phyloP scores from a whole-genome alignment of 1,284 basidiomycete species.

The Fomitopsis pinicola region DNA sequence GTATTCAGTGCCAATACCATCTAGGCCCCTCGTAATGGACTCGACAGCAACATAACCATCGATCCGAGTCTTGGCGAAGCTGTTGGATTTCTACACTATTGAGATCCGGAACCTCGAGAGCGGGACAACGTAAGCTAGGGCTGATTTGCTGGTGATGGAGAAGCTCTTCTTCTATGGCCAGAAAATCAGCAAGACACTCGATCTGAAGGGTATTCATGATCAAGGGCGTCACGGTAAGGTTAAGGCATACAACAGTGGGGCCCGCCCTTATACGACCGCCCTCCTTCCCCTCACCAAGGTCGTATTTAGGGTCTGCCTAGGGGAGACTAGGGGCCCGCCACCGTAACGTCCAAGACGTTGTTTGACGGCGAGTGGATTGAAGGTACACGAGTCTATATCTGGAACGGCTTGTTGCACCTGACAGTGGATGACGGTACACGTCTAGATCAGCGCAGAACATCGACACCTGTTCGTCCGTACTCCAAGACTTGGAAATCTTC shows the following conservation, averaged over 20 bases:
- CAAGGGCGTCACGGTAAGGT: conserved; percentile 56
- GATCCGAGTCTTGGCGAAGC: conserved; percentile 54
- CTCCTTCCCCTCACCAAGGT: too few relatives aligned
- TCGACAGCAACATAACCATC: conserved; percentile 61
- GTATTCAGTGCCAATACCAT: conserved; percentile 19
- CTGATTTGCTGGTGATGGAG: conserved; percentile 78
- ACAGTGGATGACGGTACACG: not conserved
- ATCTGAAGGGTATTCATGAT: conserved; percentile 65
- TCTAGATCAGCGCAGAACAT: conserved; percentile 56
- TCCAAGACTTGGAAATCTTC: conserved; percentile 55
- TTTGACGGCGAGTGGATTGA: conserved; percentile 84
- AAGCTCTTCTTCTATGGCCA: conserved; percentile 76
- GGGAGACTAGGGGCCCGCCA: too few relatives aligned
- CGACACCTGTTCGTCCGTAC: conserved; percentile 64
- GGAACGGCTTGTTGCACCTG: not conserved
- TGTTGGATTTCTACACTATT: conserved; percentile 76
- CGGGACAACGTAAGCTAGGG: conserved; percentile 56
- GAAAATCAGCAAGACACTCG: conserved; percentile 65
- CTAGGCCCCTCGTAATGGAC: conserved; percentile 72
- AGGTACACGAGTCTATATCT: conserved; percentile 32
- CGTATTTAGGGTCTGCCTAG: too few relatives aligned
- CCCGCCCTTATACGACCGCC: too few relatives aligned
- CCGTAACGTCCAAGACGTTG: conserved; percentile 46
- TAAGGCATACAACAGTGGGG: conserved; percentile 37
- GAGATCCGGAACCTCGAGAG: conserved; percentile 70